Conservation (phyloP, 352 stramenopile genomes). For the Globisporangium abappressorium region DNA sequence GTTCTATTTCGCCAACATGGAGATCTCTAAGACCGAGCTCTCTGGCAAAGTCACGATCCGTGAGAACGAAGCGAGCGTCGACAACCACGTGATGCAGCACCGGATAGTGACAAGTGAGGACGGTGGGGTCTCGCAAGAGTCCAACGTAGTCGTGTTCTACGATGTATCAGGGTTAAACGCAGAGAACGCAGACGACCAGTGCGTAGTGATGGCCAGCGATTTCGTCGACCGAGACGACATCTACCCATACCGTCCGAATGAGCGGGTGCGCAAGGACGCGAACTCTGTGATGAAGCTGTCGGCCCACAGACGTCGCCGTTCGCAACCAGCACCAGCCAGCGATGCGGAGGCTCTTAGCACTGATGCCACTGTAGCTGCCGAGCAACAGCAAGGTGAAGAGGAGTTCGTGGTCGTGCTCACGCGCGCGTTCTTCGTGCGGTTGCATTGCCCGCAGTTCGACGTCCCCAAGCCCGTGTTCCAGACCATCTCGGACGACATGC, state of each 20-base stretch:
- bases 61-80: slow-evolving; percentile 27
- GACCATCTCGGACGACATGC: slow-evolving; percentile 4
- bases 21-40: slow-evolving; percentile 54
- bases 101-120: slow-evolving; percentile 6
- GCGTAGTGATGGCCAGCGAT: not conserved
- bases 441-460: slow-evolving; percentile 2
- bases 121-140: not conserved
- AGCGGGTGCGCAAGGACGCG: slow-evolving; percentile 26
- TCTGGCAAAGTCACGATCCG: slow-evolving; percentile 10
- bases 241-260: slow-evolving; percentile 10
- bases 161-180: slow-evolving; percentile 11
- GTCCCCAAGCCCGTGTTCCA: not conserved
- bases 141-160: slow-evolving; percentile 11
- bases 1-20: slow-evolving; percentile 41
- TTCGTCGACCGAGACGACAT: slow-evolving; percentile 15
- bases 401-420: slow-evolving; percentile 11
- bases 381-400: not conserved
- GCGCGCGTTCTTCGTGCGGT: slow-evolving; percentile 3
- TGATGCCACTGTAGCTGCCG: no score
- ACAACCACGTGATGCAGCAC: slow-evolving; percentile 19
- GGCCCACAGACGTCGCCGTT: not conserved
- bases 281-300: slow-evolving; percentile 12
- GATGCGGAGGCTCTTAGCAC: not conserved
- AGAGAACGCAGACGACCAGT: not conserved
- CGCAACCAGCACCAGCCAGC: not conserved